Evolutionary conservation across 2,329 filamentous ascomycete species (phyloP).

Genomic region (Penicillium sp.): DNA sequence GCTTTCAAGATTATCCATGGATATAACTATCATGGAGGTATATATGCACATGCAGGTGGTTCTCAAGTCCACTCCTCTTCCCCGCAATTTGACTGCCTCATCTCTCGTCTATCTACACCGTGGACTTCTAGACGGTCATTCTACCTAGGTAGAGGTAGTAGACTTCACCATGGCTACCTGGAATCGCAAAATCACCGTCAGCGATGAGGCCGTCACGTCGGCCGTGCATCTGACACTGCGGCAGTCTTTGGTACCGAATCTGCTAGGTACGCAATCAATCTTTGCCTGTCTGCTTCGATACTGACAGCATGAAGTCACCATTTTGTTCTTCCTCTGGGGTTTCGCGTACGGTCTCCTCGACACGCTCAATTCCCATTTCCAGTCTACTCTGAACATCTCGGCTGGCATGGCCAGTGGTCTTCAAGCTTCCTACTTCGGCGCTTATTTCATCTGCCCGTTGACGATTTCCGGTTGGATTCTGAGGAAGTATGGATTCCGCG

Average conservation of each 20-base stretch:
- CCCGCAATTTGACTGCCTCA: too few species aligned
- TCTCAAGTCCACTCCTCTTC: too few species aligned
- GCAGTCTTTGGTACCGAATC: slow-evolving; percentile 63
- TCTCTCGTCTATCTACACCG: too few species aligned
- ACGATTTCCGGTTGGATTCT: slow-evolving; percentile 58
- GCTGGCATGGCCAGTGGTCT: slow-evolving; percentile 59
- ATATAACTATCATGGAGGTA: too few species aligned
- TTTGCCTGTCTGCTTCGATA: too few species aligned
- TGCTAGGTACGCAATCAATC: slow-evolving; percentile 35
- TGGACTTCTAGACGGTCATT: too few species aligned
- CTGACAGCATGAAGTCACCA: slow-evolving; percentile 33
- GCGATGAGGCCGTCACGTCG: slow-evolving; percentile 46
- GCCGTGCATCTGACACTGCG: slow-evolving; percentile 62
- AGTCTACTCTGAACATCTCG: slow-evolving; percentile 53
- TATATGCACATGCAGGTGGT: too few species aligned
- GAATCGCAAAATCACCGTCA: slow-evolving; percentile 20
- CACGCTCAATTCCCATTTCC: slow-evolving; percentile 55
- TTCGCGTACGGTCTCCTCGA: slow-evolving; percentile 50
- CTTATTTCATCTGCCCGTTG: slow-evolving; percentile 30
- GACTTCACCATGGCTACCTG: too few species aligned
- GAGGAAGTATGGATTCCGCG: slow-evolving; percentile 71
- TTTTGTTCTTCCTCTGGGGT: slow-evolving; percentile 52
- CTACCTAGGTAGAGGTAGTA: too few species aligned
- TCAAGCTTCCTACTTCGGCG: slow-evolving; percentile 62
- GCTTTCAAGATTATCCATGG: too few species aligned